These are phyloP conservation scores for Cercospora zeae-maydis DNA, from an alignment of 2,329 filamentous ascomycete species.

Conservation along the genomic window DNA sequence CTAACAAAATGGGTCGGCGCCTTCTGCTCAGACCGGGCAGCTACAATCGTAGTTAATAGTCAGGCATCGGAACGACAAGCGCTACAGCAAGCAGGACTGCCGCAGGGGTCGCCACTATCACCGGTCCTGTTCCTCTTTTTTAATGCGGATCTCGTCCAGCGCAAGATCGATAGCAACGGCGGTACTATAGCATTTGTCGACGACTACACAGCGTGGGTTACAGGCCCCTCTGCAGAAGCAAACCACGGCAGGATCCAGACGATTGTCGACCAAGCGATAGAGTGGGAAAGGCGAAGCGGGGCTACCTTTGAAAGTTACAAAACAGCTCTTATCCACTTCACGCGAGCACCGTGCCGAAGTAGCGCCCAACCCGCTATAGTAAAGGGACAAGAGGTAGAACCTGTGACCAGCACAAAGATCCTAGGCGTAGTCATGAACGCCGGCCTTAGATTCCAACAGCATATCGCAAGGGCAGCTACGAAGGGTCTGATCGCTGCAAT, in stretches of 20 bases:
- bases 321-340: not conserved
- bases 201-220: not conserved
- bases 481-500: conserved; percentile 3
- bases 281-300: not conserved
- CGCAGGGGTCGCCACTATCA: not conserved
- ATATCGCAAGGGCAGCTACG: conserved; percentile 8
- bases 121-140: not conserved
- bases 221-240: not conserved
- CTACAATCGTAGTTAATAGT: not conserved
- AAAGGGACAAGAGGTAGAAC: not conserved
- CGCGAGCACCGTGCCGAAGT: not conserved
- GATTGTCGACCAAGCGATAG: not conserved
- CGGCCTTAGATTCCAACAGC: conserved; percentile 1
- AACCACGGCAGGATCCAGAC: not conserved
- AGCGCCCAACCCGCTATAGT: not conserved
- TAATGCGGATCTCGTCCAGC: not conserved
- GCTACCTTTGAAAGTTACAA: not conserved
- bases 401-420: conserved; percentile 3
- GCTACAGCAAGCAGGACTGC: not conserved
- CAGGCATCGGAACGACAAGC: not conserved
- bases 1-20: not conserved
- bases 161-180: not conserved
- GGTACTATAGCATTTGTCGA: not conserved
- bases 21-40: not conserved
- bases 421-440: conserved; percentile 2